Evolutionary conservation across 129 eudicot species (phyloP).

Genomic region (Centella asiatica): DNA sequence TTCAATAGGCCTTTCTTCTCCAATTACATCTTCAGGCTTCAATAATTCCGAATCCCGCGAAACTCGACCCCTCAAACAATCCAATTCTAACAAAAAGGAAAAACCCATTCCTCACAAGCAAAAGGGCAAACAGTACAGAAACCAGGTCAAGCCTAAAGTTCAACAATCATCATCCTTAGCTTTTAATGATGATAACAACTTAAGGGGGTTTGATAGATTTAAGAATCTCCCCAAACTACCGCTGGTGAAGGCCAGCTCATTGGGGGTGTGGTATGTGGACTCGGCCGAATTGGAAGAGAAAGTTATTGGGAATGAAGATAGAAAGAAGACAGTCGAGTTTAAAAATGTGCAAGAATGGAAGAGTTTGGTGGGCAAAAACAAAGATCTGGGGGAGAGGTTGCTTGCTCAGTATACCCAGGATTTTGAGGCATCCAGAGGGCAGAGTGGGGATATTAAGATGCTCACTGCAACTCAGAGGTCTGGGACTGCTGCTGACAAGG

Average conservation of each 20-base stretch:
- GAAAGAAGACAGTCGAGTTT: conserved; percentile 38
- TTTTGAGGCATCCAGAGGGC: conserved; percentile 61
- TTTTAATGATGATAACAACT: not conserved
- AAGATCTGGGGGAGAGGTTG: conserved; percentile 81
- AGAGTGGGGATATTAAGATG: conserved; percentile 95
- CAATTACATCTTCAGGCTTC: conserved; percentile 59
- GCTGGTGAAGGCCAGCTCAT: conserved; percentile 52
- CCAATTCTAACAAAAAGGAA: not conserved
- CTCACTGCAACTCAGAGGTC: conserved; percentile 88
- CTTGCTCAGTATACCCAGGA: conserved; percentile 71
- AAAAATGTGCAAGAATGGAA: conserved; percentile 66
- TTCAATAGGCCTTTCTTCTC: conserved; percentile 68
- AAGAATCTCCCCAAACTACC: conserved; percentile 80
- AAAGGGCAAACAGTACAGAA: not conserved
- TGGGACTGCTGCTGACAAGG: conserved; percentile 92
- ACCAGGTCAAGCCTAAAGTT: conserved; percentile 11
- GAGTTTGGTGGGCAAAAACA: conserved; percentile 69
- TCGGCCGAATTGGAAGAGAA: conserved; percentile 52
- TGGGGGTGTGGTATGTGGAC: conserved; percentile 70
- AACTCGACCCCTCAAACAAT: conserved; percentile 26
- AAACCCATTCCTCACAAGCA: conserved; percentile 1
- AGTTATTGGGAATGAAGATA: not conserved
- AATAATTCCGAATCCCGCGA: conserved; percentile 68
- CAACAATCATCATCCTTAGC: not conserved
- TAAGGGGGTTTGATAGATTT: conserved; percentile 26